Evolutionary conservation across 176 grass and related monocot species (phyloP), one percentile per base, ranked within the genome.

Genomic region (Leersia perrieri): DNA sequence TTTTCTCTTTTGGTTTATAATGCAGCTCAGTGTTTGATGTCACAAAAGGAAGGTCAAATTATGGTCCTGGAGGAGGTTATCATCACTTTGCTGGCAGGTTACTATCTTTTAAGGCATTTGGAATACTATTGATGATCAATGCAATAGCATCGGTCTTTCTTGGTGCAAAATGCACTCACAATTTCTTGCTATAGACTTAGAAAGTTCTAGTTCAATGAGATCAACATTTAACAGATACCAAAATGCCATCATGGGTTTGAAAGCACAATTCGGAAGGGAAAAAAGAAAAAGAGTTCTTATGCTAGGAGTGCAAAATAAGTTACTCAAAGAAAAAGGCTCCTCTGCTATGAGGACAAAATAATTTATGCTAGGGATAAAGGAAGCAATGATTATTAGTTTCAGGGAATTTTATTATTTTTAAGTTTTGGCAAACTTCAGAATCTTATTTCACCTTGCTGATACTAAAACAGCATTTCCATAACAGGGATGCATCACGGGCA

Each of bases 1-100:
- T 67, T 55, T 10, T 13, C 62, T 12, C 27, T 85, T 68, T 44
- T 44, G 1, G 41, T 75, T 82, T 68, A 61, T 16, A 6, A 49
- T 82, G 31, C 90, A 98, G 92, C 49, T 95, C 92, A 9, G 96
- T 98, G 42, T 98, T 95, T 86, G 92, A 95, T 36, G 92, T 98
- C 44, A 91, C 96, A 16, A 95, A 98, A 76, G 96, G 96, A 33
- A 93, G 71, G 79, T 91, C 92, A 66, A 90, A 98, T 82, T 98
- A 98, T 86, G 92, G 96, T 66, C 92, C 90, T 68, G 92, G 92
- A 84, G 96, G 96, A 70, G 96, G 96, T 31, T 98, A 95, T 78
- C 88, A 95, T 88, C 92, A 98, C 61, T 98, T 98, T 76, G 44
- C 95, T 69, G 95, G 95, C 60, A 92, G 90, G 96, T 98, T 64